Conservation (phyloP, 1,284 basidiomycete species). For the Phylloporus sp. region DNA sequence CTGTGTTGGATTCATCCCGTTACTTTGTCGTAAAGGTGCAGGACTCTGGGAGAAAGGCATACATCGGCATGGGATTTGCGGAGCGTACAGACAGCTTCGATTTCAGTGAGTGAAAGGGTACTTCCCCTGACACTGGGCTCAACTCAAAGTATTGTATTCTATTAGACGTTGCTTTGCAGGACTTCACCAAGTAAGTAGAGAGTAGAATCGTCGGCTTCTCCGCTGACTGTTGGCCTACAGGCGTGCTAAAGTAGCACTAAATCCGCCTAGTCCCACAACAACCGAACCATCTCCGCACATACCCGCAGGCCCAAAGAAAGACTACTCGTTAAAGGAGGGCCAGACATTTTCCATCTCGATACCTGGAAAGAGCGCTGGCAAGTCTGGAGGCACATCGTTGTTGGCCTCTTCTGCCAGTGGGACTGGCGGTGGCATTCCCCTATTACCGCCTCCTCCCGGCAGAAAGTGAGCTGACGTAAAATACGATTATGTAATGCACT, state of each 20-base stretch:
- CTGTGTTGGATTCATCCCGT: slow-evolving; percentile 93
- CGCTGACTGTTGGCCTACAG: slow-evolving; percentile 42
- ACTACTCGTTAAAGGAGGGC: slow-evolving; percentile 95
- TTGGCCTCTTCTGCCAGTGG: slow-evolving; percentile 40
- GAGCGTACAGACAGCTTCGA: slow-evolving; percentile 94
- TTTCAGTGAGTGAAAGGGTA: slow-evolving; percentile 67
- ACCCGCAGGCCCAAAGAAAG: slow-evolving; percentile 85
- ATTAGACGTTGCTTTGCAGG: slow-evolving; percentile 90
- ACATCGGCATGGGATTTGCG: slow-evolving; percentile 92
- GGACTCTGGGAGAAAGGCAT: slow-evolving; percentile 85
- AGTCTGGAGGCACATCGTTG: slow-evolving; percentile 34
- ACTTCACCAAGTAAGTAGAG: slow-evolving; percentile 81
- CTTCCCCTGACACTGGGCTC: background rate
- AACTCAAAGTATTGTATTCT: slow-evolving; percentile 9
- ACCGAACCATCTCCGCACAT: slow-evolving; percentile 56
- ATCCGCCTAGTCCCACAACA: slow-evolving; percentile 53
- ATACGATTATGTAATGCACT: slow-evolving; percentile 26
- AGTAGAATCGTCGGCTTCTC: background rate
- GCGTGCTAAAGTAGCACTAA: slow-evolving; percentile 62
- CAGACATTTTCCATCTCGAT: slow-evolving; percentile 94
- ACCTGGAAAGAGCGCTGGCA: slow-evolving; percentile 64
- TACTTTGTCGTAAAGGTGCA: slow-evolving; percentile 96
- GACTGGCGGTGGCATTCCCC: slow-evolving; percentile 49
- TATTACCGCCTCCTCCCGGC: slow-evolving; percentile 77
- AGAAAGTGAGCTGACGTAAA: slow-evolving; percentile 35